Evolutionary conservation across 768 basidiomycete species (phyloP), one percentile per base, ranked within the genome.

Genomic region (Trametes cingulata): DNA sequence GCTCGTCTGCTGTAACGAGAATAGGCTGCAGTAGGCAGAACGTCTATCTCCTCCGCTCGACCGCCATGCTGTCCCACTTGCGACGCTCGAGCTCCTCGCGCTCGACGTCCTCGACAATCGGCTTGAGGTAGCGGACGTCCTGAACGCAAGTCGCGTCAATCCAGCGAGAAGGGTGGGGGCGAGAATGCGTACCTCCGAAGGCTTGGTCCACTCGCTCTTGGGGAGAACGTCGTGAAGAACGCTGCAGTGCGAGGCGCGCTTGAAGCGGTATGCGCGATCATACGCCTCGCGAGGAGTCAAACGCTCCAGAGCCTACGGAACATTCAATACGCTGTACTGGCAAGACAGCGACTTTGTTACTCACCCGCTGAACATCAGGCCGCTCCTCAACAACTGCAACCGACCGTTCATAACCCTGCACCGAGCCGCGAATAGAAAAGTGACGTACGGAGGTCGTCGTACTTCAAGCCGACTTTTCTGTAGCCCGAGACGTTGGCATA

Each of bases 381-480:
- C 83, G 82, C 75, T 95, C 94, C 73, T 93, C 91, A 53, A 88
- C 77, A 63, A 96, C 89, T 85, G 52, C 37, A 53, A 43, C 13
- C n/a, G 10, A 10, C 24, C 15, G 29, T 56, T 60, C 22, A 49
- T 29, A 2, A 43, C 17, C 27, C 27, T 52, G 63, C 58, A 29
- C 25, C 48, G 19, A 22, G 4, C 20, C 20, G 13, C 17, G 33
- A 35, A n/a, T 20, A 53, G 48, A 56, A 56, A 66, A 40, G 52
- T 64, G 53, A 83, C 92, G 74, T 67, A 94, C 92, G 79, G 70
- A 99, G 85, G 82, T 99, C 96, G 74, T 99, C 96, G 73, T 97
- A 95, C 70, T 83, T 86, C 76, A 98, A 84, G 66, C 96, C 96
- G 69, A 91, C 81, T 69, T 86, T 81, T 67, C 96, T 84, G 81